phyloP scores from a whole-genome alignment of 495 filamentous ascomycete species.

The Penicillium fimorum region DNA sequence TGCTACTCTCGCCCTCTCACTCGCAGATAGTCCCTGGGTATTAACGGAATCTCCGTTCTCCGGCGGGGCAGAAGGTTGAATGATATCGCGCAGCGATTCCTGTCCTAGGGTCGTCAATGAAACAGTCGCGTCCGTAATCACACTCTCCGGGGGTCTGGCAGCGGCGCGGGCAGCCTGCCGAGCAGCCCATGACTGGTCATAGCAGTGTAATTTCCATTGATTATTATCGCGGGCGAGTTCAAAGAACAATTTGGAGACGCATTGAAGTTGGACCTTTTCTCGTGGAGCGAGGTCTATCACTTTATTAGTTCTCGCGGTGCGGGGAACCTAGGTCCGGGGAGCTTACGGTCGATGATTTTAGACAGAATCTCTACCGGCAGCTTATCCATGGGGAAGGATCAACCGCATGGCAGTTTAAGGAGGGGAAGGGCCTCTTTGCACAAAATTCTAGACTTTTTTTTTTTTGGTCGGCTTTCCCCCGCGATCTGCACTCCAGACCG shows the following conservation, averaged over 20 bases:
- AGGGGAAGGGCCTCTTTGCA: constrained; percentile 13
- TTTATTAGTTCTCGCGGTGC: constrained; percentile 26
- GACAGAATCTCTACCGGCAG: constrained; percentile 77
- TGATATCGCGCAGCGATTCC: constrained; percentile 37
- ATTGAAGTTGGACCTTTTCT: constrained; percentile 70
- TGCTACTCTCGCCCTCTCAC: constrained; percentile 52
- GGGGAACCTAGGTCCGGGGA: constrained; percentile 25
- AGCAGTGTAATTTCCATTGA: constrained; percentile 74
- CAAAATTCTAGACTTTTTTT: constrained; percentile 18
- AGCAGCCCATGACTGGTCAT: constrained; percentile 60
- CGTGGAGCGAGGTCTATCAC: constrained; percentile 62
- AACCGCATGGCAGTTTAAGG: constrained; percentile 33
- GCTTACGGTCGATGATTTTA: constrained; percentile 71
- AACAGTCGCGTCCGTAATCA: constrained; percentile 27
- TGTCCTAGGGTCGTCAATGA: constrained; percentile 37
- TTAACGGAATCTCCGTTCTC: constrained; percentile 13
- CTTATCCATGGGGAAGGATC: constrained; percentile 49
- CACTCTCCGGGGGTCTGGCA: constrained; percentile 29
- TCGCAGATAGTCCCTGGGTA: constrained; percentile 26
- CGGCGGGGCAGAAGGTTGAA: constrained; percentile 30
- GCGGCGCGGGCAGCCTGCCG: constrained; percentile 39
- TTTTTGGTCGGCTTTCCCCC: constrained; percentile 11
- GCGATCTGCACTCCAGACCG: constrained; percentile 24
- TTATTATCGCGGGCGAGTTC: constrained; percentile 70
- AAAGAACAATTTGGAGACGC: constrained; percentile 64